These are phyloP conservation scores for Trapa bicornis DNA, from an alignment of 345 rosid genomes.

Conservation along the genomic window DNA sequence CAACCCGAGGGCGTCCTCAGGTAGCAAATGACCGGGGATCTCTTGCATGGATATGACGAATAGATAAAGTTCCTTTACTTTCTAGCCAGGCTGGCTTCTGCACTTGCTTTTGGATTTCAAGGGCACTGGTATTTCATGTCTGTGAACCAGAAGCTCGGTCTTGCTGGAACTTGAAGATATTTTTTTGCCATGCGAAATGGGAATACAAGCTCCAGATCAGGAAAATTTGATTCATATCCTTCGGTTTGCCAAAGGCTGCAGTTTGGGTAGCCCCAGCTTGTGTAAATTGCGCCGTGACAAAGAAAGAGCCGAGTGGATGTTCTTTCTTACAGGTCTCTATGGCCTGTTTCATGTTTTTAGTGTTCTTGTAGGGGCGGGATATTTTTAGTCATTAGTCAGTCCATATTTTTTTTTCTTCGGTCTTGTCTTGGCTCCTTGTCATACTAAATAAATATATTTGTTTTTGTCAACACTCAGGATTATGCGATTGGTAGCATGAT, in stretches of 20 bases:
- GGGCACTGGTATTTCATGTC: constrained; percentile 13
- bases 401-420: constrained; percentile 9
- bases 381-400: constrained; percentile 29
- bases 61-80: not conserved
- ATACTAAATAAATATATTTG: constrained; percentile 6
- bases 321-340: not conserved
- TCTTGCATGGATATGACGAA: constrained; percentile 61
- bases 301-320: not conserved
- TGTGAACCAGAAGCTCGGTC: constrained; percentile 20
- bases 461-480: constrained; percentile 3
- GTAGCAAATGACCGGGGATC: constrained; percentile 73
- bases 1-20: constrained; percentile 96
- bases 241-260: constrained; percentile 16
- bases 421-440: not conserved
- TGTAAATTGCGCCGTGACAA: constrained; percentile 40
- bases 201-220: constrained; percentile 23
- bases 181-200: constrained; percentile 9
- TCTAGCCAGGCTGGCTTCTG: not conserved
- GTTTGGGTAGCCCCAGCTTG: constrained; percentile 12
- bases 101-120: constrained; percentile 13
- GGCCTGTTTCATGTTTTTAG: constrained; percentile 3
- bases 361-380: constrained; percentile 20
- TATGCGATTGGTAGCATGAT: constrained; percentile 19
- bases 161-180: constrained; percentile 9
- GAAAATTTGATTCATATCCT: constrained; percentile 15